Base-by-base conservation (phyloP, 768 basidiomycete species). In the Lactarius vividus region DNA sequence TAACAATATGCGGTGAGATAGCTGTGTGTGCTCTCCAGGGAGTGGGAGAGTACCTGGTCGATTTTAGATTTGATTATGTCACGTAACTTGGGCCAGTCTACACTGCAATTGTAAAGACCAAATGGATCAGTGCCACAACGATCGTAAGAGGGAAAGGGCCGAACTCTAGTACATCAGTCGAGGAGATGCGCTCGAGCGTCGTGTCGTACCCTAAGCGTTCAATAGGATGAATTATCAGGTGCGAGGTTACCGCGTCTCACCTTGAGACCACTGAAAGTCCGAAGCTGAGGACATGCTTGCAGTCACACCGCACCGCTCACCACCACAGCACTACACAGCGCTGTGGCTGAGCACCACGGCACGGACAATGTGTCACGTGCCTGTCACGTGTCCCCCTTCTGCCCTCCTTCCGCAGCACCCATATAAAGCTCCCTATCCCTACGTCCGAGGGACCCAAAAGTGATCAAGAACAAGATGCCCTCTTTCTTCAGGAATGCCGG, bases 31-130 rank as follows among this genome's bases (percentile, higher is more conserved):
- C 28, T 23, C 49, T 37, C 28, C 60, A 62, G 37, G 61, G 55
- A 4, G 10, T 26, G 33, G 69, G 69, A 52, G 61, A 70, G 56
- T 69, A 92, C 92, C 80, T 91, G 78, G 71, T 82, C 77, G 13
- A 93, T 79, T 75, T 86, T 91, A 74, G 82, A 74, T 74, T 92
- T 92, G 74, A 94, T 85, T 62, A 85, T 84, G 72, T 88, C 82
- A 44, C 89, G 84, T 53, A 94, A 79, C 46, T 80, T 75, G 23
- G 79, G 71, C 93, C 92, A 95, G 72, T 90, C 88, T 71, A 79
- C 78, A 71, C 89, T 89, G 76, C 52, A 59, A 62, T 55, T 39
- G 49, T 3, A 55, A 23, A 20, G n/a, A 4, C 23, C 6, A 44
- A 18, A 33, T 59, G 40, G 57, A 46, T 44, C 8, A 4, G 52